Evolutionary conservation across 225 moss, liverwort and hornwort genomes (phyloP).

Genomic region (Physcomitrium patens): DNA sequence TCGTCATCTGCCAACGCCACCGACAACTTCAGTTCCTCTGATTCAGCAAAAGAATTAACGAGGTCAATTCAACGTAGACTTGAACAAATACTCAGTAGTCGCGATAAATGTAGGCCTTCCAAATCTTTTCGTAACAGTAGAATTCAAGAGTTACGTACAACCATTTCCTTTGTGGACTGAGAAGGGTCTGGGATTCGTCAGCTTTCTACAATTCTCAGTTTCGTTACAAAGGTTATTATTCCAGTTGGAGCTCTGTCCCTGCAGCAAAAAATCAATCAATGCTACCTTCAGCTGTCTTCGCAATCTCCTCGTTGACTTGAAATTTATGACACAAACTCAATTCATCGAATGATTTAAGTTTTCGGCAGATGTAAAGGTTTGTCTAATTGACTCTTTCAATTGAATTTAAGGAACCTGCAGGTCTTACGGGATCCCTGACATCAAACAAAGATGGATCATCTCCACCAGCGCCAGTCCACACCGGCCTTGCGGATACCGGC

Average conservation of each 20-base stretch:
- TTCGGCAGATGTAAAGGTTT: too few species aligned
- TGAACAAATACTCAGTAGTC: too few species aligned
- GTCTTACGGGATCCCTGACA: conserved; percentile 36
- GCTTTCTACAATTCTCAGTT: conserved; percentile 3
- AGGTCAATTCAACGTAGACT: too few species aligned
- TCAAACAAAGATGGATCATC: conserved; percentile 18
- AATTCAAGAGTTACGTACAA: conserved; percentile 22
- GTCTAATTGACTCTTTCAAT: too few species aligned
- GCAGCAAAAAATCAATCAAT: conserved; percentile 14
- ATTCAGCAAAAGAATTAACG: conserved; percentile 1
- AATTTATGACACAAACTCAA: too few species aligned
- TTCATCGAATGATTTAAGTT: too few species aligned
- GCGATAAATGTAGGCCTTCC: too few species aligned
- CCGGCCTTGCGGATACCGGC: conserved; percentile 25
- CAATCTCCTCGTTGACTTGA: too few species aligned
- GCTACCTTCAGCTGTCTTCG: background rate
- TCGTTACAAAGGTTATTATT: conserved; percentile 20
- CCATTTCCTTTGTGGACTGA: conserved; percentile 15
- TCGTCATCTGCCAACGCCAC: conserved; percentile 23
- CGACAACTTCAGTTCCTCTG: background rate
- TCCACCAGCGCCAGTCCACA: conserved; percentile 14
- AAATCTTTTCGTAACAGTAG: too few species aligned
- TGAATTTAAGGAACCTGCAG: background rate
- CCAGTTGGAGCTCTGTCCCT: conserved; percentile 22
- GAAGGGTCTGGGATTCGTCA: conserved; percentile 5